phyloP scores from a whole-genome alignment of 2,329 filamentous ascomycete genomes.

The Daldinia sp. region DNA sequence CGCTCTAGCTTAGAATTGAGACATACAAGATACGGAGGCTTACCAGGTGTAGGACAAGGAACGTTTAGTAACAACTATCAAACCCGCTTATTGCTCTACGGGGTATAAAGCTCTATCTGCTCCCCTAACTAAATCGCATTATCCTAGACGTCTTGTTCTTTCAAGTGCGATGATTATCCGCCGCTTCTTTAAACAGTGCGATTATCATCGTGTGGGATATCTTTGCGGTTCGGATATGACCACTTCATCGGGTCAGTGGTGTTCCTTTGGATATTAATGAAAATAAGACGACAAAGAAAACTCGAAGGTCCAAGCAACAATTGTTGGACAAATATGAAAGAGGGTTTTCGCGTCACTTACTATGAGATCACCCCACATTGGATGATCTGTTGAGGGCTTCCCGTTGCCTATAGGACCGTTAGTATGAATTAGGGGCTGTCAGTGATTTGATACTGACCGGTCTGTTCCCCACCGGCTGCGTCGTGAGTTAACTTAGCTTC shows the following conservation, averaged over 20 bases:
- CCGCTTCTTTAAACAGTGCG: not conserved
- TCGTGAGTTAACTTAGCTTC: slow-evolving; percentile 35
- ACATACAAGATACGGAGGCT: no score
- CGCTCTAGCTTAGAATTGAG: no score
- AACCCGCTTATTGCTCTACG: not conserved
- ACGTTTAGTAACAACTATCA: no score
- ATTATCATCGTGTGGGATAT: not conserved
- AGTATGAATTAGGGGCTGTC: not conserved
- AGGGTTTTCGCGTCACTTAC: not conserved
- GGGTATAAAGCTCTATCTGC: not conserved
- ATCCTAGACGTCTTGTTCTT: not conserved
- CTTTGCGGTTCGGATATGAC: not conserved
- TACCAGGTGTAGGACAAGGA: not conserved
- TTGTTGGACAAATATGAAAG: not conserved
- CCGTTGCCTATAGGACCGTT: slow-evolving; percentile 3
- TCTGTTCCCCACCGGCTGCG: slow-evolving; percentile 22
- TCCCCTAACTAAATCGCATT: not conserved
- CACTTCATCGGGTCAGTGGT: not conserved
- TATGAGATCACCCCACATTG: slow-evolving; percentile 52
- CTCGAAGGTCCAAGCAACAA: not conserved
- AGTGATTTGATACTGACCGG: slow-evolving; percentile 2
- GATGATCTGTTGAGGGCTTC: slow-evolving; percentile 35
- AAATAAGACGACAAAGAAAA: not conserved
- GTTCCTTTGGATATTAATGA: not conserved
- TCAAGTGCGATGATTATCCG: not conserved